Evolutionary conservation across 176 grass and related monocot genomes (phyloP), one percentile per base, ranked within the genome.

Genomic region (Carex myosuroides): DNA sequence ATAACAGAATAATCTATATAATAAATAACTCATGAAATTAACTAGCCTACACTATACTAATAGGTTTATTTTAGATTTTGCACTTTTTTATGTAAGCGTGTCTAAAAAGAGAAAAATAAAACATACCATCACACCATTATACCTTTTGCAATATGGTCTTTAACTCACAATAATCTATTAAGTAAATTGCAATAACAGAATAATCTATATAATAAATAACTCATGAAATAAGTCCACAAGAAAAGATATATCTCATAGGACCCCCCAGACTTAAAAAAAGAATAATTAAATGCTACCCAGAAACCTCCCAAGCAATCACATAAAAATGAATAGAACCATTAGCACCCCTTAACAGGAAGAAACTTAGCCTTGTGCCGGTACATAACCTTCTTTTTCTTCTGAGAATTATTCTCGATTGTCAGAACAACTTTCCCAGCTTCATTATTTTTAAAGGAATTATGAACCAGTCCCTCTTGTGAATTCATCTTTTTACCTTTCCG

Each of bases 371-470:
- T 98, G 80, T 93, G 90, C 63, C 96, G 86, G 81, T 91, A 92
- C 4, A 95, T 20, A 81, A 90, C 96, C 76, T 91, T 95, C 92
- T 93, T 98, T 84, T 93, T 92, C 88, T 84, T 93, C 86, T 53
- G 58, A 17, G 91, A 59, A 14, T 35, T 74, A 81, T 98, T 98
- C 86, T 98, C 91, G 1, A 98, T 80, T 22, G 92, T 98, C 79
- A 98, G 85, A 71, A 92, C 80, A 10, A 98, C 88, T 84, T 93
- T 98, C 8, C 96, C 96, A 0, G 91, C 59, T 88, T 98, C 92
- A 68, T 80, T 44, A 85, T 90, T 88, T 20, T 64, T 90, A 89
- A 95, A 98, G 55, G 91, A 88, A 88, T 98, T 98, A 87, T 86
- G 91, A 12, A 95, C 37, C 3, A 92, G 88, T 80, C 76, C 92